phyloP scores from a whole-genome alignment of 73 alveolate species.

The Paramecium tetraurelia region DNA sequence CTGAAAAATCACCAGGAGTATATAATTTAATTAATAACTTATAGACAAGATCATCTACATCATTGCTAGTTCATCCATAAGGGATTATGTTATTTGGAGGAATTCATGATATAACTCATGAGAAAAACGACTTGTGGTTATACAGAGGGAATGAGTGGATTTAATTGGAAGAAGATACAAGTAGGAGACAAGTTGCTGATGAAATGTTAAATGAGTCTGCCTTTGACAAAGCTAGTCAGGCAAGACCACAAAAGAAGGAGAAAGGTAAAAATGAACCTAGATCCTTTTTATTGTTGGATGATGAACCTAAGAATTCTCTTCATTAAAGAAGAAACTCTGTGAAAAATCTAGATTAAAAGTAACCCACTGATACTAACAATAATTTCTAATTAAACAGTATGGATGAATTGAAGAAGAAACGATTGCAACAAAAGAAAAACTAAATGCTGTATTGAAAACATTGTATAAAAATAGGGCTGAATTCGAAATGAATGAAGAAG shows the following conservation, averaged over 20 bases:
- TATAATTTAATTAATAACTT: not conserved
- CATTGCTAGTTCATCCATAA: conserved; percentile 15
- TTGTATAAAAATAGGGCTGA: not conserved
- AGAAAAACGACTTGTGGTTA: conserved; percentile 35
- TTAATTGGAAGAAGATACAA: conserved; percentile 8
- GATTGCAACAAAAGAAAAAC: not conserved
- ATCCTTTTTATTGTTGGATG: not conserved
- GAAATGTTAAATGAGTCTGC: conserved; percentile 16
- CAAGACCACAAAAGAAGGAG: conserved; percentile 31
- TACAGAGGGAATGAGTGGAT: conserved; percentile 22
- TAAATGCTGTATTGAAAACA: not conserved
- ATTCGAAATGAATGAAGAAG: conserved; percentile 57
- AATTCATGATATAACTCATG: conserved; percentile 50
- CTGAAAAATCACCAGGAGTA: conserved; percentile 50
- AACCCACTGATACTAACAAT: not conserved
- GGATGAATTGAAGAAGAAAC: conserved; percentile 39
- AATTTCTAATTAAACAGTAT: not conserved
- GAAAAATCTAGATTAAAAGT: conserved; percentile 10
- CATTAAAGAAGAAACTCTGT: conserved; percentile 19
- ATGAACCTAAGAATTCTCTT: not conserved
- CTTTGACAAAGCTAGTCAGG: conserved; percentile 10
- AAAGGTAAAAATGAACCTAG: not conserved
- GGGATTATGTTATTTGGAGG: conserved; percentile 40
- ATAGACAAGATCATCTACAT: conserved; percentile 35
- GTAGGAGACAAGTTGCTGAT: not conserved